These are phyloP conservation scores for Gastrodia elata DNA, from an alignment of 106 monocot species.

Conservation along the genomic window DNA sequence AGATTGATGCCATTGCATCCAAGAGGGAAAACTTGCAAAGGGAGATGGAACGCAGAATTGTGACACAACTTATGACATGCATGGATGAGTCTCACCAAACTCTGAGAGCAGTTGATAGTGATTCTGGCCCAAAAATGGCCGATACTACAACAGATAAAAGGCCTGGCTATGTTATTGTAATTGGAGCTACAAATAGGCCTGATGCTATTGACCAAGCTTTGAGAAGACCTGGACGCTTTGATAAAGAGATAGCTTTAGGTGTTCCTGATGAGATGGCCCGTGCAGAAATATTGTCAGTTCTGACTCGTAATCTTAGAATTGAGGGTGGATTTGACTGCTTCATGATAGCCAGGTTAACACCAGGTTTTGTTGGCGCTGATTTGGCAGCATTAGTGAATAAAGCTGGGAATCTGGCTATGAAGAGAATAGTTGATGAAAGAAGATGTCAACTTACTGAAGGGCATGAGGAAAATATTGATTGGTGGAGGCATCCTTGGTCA, in stretches of 20 bases:
- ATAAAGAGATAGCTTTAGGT: constrained; percentile 64
- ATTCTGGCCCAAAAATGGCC: constrained; percentile 13
- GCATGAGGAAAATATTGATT: constrained; percentile 20
- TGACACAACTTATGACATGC: constrained; percentile 94
- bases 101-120: constrained; percentile 17
- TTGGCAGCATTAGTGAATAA: constrained; percentile 69
- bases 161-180: constrained; percentile 83
- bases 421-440: constrained; percentile 61
- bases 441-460: constrained; percentile 25
- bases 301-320: constrained; percentile 43
- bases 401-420: constrained; percentile 88
- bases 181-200: constrained; percentile 97
- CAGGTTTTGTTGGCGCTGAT: constrained; percentile 97
- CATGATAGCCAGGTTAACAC: constrained; percentile 77
- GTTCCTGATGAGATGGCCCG: constrained; percentile 85
- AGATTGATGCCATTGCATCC: constrained; percentile 97
- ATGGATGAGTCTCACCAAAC: constrained; percentile 85
- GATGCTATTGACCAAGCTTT: constrained; percentile 85
- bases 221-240: constrained; percentile 83
- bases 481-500: constrained; percentile 69
- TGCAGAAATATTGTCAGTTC: constrained; percentile 48
- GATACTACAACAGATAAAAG: constrained; percentile 29
- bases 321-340: constrained; percentile 57
- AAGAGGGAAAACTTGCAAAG: constrained; percentile 81
- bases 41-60: constrained; percentile 93